These are phyloP conservation scores for Nematodospora valgi DNA, from an alignment of 805 yeast genomes.

Conservation along the genomic window DNA sequence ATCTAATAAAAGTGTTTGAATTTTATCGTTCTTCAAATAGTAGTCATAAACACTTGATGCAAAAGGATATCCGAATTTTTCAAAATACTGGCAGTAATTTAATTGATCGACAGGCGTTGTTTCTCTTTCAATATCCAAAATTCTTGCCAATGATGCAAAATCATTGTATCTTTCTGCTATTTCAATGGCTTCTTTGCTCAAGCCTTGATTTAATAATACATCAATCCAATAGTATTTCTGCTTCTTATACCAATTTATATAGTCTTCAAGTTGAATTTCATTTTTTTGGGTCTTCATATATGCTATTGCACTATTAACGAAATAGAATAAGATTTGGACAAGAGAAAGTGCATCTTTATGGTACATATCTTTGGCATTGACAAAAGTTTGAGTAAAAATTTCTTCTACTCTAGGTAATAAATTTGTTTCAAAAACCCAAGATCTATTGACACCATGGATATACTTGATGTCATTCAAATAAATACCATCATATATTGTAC, in stretches of 20 bases:
- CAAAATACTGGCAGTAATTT: constrained; percentile 50
- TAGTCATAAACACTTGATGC: constrained; percentile 61
- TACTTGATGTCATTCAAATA: constrained; percentile 39
- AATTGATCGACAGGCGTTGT: constrained; percentile 14
- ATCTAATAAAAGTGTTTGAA: constrained; percentile 51
- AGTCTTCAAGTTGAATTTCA: constrained; percentile 24
- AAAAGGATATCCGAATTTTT: constrained; percentile 63
- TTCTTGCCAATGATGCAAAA: constrained; percentile 57
- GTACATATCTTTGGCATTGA: constrained; percentile 1
- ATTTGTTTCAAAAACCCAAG: constrained; percentile 49
- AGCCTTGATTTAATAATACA: constrained; percentile 47
- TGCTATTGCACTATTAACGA: constrained; percentile 31
- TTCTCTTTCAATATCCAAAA: constrained; percentile 33
- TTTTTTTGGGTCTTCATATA: constrained; percentile 24
- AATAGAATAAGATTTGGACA: constrained; percentile 30
- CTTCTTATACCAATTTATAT: constrained; percentile 29
- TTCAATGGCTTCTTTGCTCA: constrained; percentile 51
- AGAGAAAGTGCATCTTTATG: constrained; percentile 15
- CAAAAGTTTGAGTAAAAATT: constrained; percentile 28
- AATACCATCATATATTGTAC: constrained; percentile 29
- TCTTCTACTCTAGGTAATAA: constrained; percentile 39
- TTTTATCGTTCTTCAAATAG: constrained; percentile 51
- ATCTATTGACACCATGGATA: constrained; percentile 28
- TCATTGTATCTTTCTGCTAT: constrained; percentile 68
- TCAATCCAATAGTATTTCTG: constrained; percentile 54